Evolutionary conservation across 768 basidiomycete species (phyloP).

Genomic region (Cystofilobasidium capitatum): DNA sequence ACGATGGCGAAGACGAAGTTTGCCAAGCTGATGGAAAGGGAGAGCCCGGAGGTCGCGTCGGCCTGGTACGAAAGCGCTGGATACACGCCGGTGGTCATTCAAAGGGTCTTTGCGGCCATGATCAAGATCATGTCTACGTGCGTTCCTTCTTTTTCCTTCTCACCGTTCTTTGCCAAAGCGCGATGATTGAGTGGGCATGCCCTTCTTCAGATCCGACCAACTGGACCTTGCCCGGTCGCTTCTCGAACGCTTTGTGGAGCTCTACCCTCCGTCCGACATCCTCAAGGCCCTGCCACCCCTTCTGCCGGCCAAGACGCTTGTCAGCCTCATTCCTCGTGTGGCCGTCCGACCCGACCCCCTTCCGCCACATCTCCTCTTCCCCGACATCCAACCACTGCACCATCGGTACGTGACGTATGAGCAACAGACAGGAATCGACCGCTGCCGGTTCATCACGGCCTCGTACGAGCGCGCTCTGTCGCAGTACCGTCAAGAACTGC

Average conservation of each 20-base stretch:
- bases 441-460: neutral
- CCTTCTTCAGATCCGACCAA: conserved; percentile 10
- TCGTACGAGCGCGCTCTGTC: conserved; percentile 7
- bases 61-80: conserved; percentile 26
- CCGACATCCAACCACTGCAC: conserved; percentile 14
- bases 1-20: conserved; percentile 22
- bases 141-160: conserved; percentile 33
- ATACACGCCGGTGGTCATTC: conserved; percentile 42
- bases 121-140: conserved; percentile 68
- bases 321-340: conserved; percentile 11
- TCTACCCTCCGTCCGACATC: conserved; percentile 21
- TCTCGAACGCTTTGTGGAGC: neutral
- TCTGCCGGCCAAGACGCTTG: conserved; percentile 14
- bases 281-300: neutral
- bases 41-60: conserved; percentile 5
- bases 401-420: neutral
- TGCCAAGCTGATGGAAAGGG: neutral
- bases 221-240: conserved; percentile 9
- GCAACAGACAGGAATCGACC: conserved; percentile 1
- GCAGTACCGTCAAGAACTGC: neutral
- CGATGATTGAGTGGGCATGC: neutral
- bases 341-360: conserved; percentile 23
- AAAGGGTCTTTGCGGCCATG: conserved; percentile 59
- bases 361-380: conserved; percentile 24
- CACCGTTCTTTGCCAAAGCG: neutral